Evolutionary conservation across 331 rosid species (phyloP), one percentile per base, ranked within the genome.

Genomic region (Spiraea crenata): DNA sequence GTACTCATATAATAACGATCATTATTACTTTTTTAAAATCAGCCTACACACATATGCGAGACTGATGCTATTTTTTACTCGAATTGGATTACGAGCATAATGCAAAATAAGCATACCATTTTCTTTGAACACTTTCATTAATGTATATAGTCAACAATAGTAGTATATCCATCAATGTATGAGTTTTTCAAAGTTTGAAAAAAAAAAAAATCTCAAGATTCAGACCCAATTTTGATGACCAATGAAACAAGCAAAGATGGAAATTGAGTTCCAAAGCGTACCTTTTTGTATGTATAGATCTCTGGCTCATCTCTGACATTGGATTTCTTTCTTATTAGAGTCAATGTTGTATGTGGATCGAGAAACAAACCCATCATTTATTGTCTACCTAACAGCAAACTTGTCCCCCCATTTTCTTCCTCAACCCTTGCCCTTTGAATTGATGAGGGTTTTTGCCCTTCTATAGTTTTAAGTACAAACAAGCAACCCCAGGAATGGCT

Each of bases 301-400:
- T 6, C 15, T 9, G 31, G 7, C 37, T 50, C 41, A 25, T 48
- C 51, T 48, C 13, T 7, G 25, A 61, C 34, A 39, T 25, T 40
- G 65, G 7, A n/a, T 60, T 37, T 38, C 45, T 59, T 56, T 56
- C 39, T 4, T 20, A 20, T 40, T 25, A 5, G 5, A 35, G 39
- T 40, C 34, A 37, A 5, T 45, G 55, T 57, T 58, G 31, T 54
- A 17, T 37, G 70, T 49, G 55, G 69, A 45, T 5, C n/a, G 12
- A 48, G 17, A 3, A 3, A 49, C 31, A 25, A 57, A 9, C 19
- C 39, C 41, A 69, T 63, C 65, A 65, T 65, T 57, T 5, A 47
- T 65, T 47, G 63, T 12, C 63, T 48, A 59, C 72, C 59, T 20
- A 84, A 63, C 77, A 9, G 13, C 40, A 52, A 45, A 70, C 74